Evolutionary conservation across 192 early-diverging fungal species (phyloP).

Genomic region (Coemansia sp.): DNA sequence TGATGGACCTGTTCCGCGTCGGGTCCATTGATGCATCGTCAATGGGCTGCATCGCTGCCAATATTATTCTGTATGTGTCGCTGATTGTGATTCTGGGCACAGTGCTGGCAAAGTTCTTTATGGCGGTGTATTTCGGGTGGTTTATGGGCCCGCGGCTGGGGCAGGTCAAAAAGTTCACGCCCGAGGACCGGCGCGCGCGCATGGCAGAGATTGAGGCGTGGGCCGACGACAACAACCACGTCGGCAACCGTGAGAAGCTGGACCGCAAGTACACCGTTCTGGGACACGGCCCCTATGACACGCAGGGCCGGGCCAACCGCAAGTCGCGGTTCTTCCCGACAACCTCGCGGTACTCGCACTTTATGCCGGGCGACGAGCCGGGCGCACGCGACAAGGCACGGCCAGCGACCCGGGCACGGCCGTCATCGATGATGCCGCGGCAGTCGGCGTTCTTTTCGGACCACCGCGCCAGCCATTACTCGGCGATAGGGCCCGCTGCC

Average conservation of each 20-base stretch:
- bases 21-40: constrained; percentile 76
- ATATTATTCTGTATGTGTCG: constrained; percentile 77
- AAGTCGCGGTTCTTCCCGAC: constrained; percentile 55
- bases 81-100: constrained; percentile 66
- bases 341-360: constrained; percentile 55
- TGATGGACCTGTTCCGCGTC: constrained; percentile 75
- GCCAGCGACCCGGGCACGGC: constrained; percentile 11
- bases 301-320: constrained; percentile 30
- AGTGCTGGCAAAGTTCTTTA: constrained; percentile 67
- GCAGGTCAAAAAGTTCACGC: constrained; percentile 63
- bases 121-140: constrained; percentile 81
- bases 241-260: constrained; percentile 40
- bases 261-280: constrained; percentile 53
- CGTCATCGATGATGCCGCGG: constrained; percentile 30
- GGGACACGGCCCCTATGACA: constrained; percentile 12
- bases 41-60: constrained; percentile 77
- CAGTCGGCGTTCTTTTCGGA: constrained; percentile 47
- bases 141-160: constrained; percentile 75
- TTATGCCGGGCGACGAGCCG: constrained; percentile 55
- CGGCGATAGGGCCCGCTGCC: constrained; percentile 8
- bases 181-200: constrained; percentile 67
- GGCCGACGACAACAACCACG: constrained; percentile 67
- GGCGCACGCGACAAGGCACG: constrained; percentile 47
- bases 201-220: constrained; percentile 72
- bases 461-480: constrained; percentile 37